Conservation (phyloP, 2,329 filamentous ascomycete genomes). For the Clonostachys byssicola region DNA sequence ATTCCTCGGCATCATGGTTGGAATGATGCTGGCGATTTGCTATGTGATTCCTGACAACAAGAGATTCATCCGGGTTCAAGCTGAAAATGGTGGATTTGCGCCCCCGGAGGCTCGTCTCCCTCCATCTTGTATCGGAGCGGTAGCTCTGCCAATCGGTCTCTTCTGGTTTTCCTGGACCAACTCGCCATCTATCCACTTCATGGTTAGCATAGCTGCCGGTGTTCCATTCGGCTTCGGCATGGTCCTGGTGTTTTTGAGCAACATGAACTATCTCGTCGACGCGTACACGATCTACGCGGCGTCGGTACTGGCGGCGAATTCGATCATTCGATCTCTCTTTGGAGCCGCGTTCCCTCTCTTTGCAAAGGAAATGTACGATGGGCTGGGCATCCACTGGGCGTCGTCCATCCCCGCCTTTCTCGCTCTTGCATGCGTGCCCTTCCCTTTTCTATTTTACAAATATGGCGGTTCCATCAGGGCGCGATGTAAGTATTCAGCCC, state of each 20-base stretch:
- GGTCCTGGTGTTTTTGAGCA: slow-evolving; percentile 55
- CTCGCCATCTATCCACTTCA: slow-evolving; percentile 43
- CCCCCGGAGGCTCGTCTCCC: slow-evolving; percentile 51
- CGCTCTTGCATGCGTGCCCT: slow-evolving; percentile 53
- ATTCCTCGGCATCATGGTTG: slow-evolving; percentile 56
- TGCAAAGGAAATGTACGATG: slow-evolving; percentile 44
- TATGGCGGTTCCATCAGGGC: slow-evolving; percentile 47
- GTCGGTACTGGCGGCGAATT: slow-evolving; percentile 62
- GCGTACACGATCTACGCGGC: slow-evolving; percentile 67
- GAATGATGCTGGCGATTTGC: slow-evolving; percentile 47
- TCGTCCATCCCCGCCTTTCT: slow-evolving; percentile 65
- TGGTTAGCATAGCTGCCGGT: slow-evolving; percentile 32
- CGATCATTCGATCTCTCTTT: slow-evolving; percentile 63
- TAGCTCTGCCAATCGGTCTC: slow-evolving; percentile 47
- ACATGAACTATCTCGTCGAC: slow-evolving; percentile 60
- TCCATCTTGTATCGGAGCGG: slow-evolving; percentile 46
- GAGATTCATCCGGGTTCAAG: slow-evolving; percentile 31
- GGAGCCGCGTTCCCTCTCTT: slow-evolving; percentile 66
- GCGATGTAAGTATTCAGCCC: slow-evolving; percentile 49
- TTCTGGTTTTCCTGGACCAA: slow-evolving; percentile 62
- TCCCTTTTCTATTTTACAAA: slow-evolving; percentile 57
- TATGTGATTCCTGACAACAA: slow-evolving; percentile 38
- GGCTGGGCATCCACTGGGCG: slow-evolving; percentile 67
- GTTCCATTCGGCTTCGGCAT: slow-evolving; percentile 47
- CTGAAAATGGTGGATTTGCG: background rate